Base-by-base conservation (phyloP, 129 eudicot genomes). In the Escallonia herrerae region DNA sequence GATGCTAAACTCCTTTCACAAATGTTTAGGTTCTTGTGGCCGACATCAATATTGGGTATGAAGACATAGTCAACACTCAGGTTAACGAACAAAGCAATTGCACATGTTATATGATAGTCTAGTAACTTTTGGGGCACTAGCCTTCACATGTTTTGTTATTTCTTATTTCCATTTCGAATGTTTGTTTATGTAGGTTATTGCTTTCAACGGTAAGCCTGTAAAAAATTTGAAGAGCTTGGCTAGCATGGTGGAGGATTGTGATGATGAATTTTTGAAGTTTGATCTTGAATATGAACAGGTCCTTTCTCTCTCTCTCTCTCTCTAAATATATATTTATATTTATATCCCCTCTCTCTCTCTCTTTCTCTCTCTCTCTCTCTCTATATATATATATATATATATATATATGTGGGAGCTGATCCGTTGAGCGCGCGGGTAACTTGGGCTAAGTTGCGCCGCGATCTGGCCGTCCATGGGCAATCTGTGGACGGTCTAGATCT, bases 31-130 rank as follows among this genome's bases (percentile, higher is more conserved):
- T 83, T 47, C 83, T 83, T 73, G 89, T 79, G 65, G 85, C 83
- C 12, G 84, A 83, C 40, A 74, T 83, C 59, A 83, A 83, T 68
- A 79, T 83, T 54, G 85, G 89, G 5, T 83, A 80, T 60, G 89
- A 83, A 67, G 85, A 80, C 53, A 69, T 83, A 65, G 89, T 80
- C 68, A 83, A 83, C 69, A 83, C 85, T 67, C 89, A 83, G 85
- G 89, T 80, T 62, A 62, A 22, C 13, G 42, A 14, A 4, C 10
- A 69, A 69, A 45, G 51, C 37, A 11, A 2, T 13, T 7, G 13
- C 9, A 40, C 15, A 39, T 50, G 52, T 40, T 41, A 37, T 42
- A 10, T 3, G 4, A 15, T 65, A 13, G 15, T 15, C 14, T 10
- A 12, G 9, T 14, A 15, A 40, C 6, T 5, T 5, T 22, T 22